Evolutionary conservation across 2,329 filamentous ascomycete genomes (phyloP), one percentile per base, ranked within the genome.

Genomic region (Albifimbria verrucaria): DNA sequence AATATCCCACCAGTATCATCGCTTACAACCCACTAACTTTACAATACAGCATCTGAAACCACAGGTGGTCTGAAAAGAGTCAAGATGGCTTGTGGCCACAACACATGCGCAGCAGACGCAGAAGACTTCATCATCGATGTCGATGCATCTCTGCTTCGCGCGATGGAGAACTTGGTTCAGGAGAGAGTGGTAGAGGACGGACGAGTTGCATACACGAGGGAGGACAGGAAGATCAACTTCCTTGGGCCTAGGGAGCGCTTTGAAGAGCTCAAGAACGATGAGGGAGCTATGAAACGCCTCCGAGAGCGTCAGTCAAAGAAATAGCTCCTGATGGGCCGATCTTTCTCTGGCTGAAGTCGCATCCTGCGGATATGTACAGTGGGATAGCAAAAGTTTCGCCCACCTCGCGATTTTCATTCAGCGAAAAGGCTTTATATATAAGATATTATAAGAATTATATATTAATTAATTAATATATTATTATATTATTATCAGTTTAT

Each of bases 41-140:
- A n/a, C 28, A 12, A 43, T 21, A 39, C 18, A 6, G 32, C 15
- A 5, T 17, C 7, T 32, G 32, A n/a, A 39, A 7, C 7, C 15
- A 17, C 11, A 12, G 18, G 4, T 12, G 32, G 18, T 6, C 32
- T 39, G 32, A n/a, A 32, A 4, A 42, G 49, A 44, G 52, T 52
- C 15, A 54, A 48, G 42, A 52, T 52, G 32, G 36, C 52, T 39
- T 52, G 49, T 12, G 52, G 52, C 23, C 52, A 54, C 44, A 52
- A 22, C 36, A 52, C 52, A 12, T n/a, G 41, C 11, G 28, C 22
- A 11, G 32, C 32, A 18, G 52, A 54, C n/a, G 52, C 52, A 21
- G 15, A 49, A 2, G 44, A 48, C 22, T 15, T 54, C 11, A 46
- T 54, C 11, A 17, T 18, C 12, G 45, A 52, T 11, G 50, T 54